Evolutionary conservation across 2,329 filamentous ascomycete genomes (phyloP).

Genomic region (Alternaria ventricosa): DNA sequence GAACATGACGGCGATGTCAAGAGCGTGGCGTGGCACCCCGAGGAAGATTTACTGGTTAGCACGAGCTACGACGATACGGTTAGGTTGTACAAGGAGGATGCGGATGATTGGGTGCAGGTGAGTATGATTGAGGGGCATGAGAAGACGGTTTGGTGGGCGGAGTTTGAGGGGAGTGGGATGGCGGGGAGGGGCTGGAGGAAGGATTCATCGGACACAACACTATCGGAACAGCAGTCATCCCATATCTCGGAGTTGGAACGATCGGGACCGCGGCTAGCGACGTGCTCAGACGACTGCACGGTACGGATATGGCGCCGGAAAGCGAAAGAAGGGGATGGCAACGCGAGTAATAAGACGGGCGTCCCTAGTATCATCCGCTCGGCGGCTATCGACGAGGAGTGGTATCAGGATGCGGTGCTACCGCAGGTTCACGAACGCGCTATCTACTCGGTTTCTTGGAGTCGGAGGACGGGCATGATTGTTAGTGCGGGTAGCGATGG

Average conservation of each 20-base stretch:
- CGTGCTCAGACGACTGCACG: slow-evolving; percentile 83
- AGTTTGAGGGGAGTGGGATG: slow-evolving; percentile 63
- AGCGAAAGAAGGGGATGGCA: slow-evolving; percentile 58
- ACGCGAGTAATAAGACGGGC: slow-evolving; percentile 59
- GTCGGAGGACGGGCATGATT: slow-evolving; percentile 74
- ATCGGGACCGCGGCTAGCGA: slow-evolving; percentile 69
- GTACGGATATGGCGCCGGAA: slow-evolving; percentile 80
- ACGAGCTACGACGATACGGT: slow-evolving; percentile 95
- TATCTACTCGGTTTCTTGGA: slow-evolving; percentile 88
- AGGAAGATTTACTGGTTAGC: slow-evolving; percentile 78
- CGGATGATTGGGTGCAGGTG: slow-evolving; percentile 93
- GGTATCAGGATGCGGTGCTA: slow-evolving; percentile 78
- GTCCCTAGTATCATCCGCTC: slow-evolving; percentile 92
- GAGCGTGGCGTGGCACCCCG: slow-evolving; percentile 88
- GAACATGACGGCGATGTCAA: slow-evolving; percentile 98
- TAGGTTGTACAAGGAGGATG: slow-evolving; percentile 86
- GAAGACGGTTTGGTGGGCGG: slow-evolving; percentile 89
- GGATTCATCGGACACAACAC: too few relatives aligned
- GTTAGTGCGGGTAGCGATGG: slow-evolving; percentile 86
- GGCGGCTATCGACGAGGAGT: slow-evolving; percentile 75
- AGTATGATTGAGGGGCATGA: slow-evolving; percentile 79
- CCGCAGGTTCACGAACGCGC: slow-evolving; percentile 79
- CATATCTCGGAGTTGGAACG: slow-evolving; percentile 47
- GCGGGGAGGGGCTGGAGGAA: slow-evolving; percentile 31
- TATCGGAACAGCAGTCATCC: too few relatives aligned